Evolutionary conservation across 1,284 basidiomycete genomes (phyloP), one percentile per base, ranked within the genome.

Genomic region (Schizophyllum commune): DNA sequence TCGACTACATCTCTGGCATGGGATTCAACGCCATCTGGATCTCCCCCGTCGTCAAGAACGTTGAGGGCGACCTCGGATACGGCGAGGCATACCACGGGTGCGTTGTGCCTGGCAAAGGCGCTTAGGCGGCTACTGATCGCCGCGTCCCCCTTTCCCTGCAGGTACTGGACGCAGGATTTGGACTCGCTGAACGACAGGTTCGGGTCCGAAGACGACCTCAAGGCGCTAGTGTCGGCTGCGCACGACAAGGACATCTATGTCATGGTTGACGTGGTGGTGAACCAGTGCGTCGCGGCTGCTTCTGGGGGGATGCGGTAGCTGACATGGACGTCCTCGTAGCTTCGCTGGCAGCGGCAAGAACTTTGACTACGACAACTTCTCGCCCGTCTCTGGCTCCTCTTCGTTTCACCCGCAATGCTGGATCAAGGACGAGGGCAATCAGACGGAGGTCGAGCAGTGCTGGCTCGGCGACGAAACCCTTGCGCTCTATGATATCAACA

Each of bases 251-350:
- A 78, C 32, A 92, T 92, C 87, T 88, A 83, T 68, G 76, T 92
- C 68, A 91, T 92, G 89, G 78, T 92, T 62, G 89, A 92, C 69
- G 75, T 91, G 58, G 88, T 89, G 60, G 81, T 89, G 60, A 91
- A 91, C 74, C 85, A 89, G 72, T 81, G 86, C 65, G 83, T 63
- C 21, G 34, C 60, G 60, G 63, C 55, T 53, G 20, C 27, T 52
- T 20, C 58, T 27, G 27, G 27, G 27, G 27, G 27, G 27, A 2
- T 27, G 27, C 27, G 27, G 27, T 27, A 27, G 27, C 5, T 27
- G 27, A 27, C 27, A 27, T 27, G 27, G 2, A 27, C 27, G 5
- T 27, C 5, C 27, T 33, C 17, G 34, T 27, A 27, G 27, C 27
- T 27, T 27, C 27, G 27, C 27, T 27, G 27, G 27, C 27, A 27